phyloP scores from a whole-genome alignment of 1,284 basidiomycete species.

The Moesziomyces antarcticus region DNA sequence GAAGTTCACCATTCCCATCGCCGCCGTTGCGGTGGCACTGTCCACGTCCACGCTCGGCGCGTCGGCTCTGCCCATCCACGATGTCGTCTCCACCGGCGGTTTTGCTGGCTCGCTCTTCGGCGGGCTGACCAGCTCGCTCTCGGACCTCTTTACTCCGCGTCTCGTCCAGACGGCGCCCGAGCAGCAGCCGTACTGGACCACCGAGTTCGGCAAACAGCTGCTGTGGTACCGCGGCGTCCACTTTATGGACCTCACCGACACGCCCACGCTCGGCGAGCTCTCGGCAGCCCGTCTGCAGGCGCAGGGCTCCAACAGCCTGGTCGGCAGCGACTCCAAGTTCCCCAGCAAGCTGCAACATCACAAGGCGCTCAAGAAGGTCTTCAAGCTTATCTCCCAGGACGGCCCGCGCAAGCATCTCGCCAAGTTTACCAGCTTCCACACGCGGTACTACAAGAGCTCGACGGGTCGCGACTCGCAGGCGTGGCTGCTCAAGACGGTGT shows the following conservation, averaged over 20 bases:
- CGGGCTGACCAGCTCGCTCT: constrained; percentile 14
- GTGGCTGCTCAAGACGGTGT: constrained; percentile 75
- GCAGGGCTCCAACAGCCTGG: neutral
- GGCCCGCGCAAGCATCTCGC: constrained; percentile 52
- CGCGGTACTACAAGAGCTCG: constrained; percentile 72
- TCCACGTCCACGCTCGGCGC: constrained; percentile 1
- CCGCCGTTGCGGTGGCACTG: constrained; percentile 13
- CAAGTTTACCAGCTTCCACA: constrained; percentile 71
- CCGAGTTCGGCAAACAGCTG: constrained; percentile 55
- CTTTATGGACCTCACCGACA: constrained; percentile 64
- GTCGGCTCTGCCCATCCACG: constrained; percentile 21
- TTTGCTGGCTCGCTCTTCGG: constrained; percentile 27
- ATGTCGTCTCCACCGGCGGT: constrained; percentile 16
- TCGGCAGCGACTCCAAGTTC: constrained; percentile 22
- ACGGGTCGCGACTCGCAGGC: constrained; percentile 79
- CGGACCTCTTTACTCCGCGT: constrained; percentile 19
- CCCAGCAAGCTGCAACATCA: constrained; percentile 38
- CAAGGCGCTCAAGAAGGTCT: constrained; percentile 38
- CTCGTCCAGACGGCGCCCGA: constrained; percentile 43
- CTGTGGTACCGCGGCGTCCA: constrained; percentile 42
- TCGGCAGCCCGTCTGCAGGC: constrained; percentile 9
- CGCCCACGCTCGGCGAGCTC: constrained; percentile 24
- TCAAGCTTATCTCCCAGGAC: constrained; percentile 42
- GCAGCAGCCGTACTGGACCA: constrained; percentile 55
- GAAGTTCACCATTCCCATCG: constrained; percentile 38